phyloP scores from a whole-genome alignment of 176 grass and related monocot genomes.

The Poa pratensis region DNA sequence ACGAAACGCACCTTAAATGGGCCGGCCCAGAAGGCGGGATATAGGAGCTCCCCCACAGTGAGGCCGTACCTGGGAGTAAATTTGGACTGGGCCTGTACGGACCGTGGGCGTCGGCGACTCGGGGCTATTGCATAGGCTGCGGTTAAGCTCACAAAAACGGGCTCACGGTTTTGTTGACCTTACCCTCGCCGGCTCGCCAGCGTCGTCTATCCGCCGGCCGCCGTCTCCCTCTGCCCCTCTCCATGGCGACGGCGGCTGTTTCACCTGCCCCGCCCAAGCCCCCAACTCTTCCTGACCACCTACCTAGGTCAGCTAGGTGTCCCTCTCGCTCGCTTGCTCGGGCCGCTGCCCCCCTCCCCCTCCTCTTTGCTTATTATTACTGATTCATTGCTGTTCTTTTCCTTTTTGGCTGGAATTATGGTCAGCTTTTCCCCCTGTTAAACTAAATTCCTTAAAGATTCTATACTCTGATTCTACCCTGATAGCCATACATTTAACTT shows the following conservation, averaged over 20 bases:
- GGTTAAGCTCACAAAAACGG: neutral
- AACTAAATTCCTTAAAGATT: neutral
- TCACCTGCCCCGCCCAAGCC: neutral
- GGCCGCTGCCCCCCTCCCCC: neutral
- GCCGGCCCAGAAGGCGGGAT: too few species aligned
- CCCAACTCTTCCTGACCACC: neutral
- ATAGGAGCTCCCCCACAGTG: too few species aligned
- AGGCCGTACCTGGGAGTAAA: too few species aligned
- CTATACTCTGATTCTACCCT: neutral
- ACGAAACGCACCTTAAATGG: too few species aligned
- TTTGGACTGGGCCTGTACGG: too few species aligned
- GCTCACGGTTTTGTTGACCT: conserved; percentile 10
- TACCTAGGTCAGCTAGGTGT: conserved; percentile 9
- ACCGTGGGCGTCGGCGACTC: too few species aligned
- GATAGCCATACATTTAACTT: neutral
- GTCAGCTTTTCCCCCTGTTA: neutral
- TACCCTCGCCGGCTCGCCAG: conserved; percentile 18
- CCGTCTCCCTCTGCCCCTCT: neutral
- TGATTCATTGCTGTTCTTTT: neutral
- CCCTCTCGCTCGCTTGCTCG: neutral
- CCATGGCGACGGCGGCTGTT: conserved; percentile 28
- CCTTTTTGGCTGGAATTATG: neutral
- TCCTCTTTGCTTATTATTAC: neutral
- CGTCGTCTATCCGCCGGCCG: neutral
- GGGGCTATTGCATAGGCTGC: neutral